Conservation (phyloP, 202 grass and related monocot genomes). For the Panicum virgatum region DNA sequence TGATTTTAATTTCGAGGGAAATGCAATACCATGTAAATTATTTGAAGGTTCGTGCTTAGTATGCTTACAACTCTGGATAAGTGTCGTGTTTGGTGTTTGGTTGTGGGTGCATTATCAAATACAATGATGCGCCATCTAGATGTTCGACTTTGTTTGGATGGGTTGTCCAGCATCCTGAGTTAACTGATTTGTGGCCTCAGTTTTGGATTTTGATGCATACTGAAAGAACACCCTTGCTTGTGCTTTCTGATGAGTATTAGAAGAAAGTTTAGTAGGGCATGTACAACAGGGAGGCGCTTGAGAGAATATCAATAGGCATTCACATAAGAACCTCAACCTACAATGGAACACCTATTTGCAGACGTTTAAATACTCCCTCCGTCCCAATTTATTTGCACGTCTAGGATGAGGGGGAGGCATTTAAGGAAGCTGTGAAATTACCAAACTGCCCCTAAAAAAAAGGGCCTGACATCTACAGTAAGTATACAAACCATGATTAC, state of each 20-base stretch:
- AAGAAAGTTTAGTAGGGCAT: neutral
- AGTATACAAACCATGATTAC: too few relatives aligned
- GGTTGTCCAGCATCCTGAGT: neutral
- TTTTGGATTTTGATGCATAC: constrained; percentile 9
- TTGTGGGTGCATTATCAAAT: neutral
- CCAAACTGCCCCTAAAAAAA: too few relatives aligned
- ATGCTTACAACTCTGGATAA: constrained; percentile 21
- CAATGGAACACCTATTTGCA: neutral
- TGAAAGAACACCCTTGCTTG: neutral
- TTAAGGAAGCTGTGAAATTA: too few relatives aligned
- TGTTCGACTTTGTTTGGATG: neutral
- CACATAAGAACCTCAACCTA: neutral
- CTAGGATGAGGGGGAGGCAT: too few relatives aligned
- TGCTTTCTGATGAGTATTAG: neutral
- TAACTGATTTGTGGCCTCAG: neutral
- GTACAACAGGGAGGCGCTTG: too few relatives aligned
- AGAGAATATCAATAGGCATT: neutral
- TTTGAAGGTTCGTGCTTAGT: neutral
- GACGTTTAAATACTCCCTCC: neutral
- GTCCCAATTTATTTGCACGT: too few relatives aligned
- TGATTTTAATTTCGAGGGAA: constrained; percentile 21
- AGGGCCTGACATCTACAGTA: too few relatives aligned
- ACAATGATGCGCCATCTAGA: neutral
- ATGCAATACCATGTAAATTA: constrained; percentile 20
- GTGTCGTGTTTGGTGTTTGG: neutral